Conservation (phyloP, 139 green algal species). For the Tetraselmis chui region DNA sequence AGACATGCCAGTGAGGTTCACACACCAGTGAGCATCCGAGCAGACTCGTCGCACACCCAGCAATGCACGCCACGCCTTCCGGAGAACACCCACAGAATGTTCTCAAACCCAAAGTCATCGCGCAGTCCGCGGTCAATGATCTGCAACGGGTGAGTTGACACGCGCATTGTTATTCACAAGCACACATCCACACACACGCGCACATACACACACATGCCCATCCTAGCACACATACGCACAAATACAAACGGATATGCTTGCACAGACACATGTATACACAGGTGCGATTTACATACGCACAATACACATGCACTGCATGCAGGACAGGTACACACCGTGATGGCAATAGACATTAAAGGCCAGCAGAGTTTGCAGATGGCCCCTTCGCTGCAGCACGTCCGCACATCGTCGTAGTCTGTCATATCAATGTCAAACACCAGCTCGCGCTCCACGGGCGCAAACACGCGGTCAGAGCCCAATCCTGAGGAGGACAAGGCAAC, state of each 20-base stretch:
- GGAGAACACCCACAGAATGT: slow-evolving; percentile 97
- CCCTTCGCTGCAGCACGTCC: slow-evolving; percentile 77
- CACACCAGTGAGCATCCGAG: background rate
- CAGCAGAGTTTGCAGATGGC: slow-evolving; percentile 92
- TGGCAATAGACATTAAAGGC: slow-evolving; percentile 89
- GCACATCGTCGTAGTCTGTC: slow-evolving; percentile 97
- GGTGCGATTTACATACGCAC: too few relatives aligned
- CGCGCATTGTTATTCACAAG: background rate
- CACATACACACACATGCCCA: background rate
- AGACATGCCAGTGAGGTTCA: too few relatives aligned
- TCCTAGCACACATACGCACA: too few relatives aligned
- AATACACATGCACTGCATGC: too few relatives aligned
- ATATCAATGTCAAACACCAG: slow-evolving; percentile 99
- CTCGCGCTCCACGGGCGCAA: slow-evolving; percentile 83
- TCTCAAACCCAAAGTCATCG: slow-evolving; percentile 93
- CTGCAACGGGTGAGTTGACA: slow-evolving; percentile 25
- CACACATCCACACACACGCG: too few relatives aligned
- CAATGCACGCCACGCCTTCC: slow-evolving; percentile 90
- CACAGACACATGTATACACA: too few relatives aligned
- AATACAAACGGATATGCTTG: too few relatives aligned
- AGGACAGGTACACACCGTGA: slow-evolving; percentile 83
- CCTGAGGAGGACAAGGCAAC: background rate
- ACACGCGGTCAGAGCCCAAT: slow-evolving; percentile 35
- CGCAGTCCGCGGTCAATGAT: slow-evolving; percentile 75
- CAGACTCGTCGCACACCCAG: slow-evolving; percentile 88